Base-by-base conservation (phyloP, 2,329 filamentous ascomycete genomes). In the Annulohypoxylon truncatum region DNA sequence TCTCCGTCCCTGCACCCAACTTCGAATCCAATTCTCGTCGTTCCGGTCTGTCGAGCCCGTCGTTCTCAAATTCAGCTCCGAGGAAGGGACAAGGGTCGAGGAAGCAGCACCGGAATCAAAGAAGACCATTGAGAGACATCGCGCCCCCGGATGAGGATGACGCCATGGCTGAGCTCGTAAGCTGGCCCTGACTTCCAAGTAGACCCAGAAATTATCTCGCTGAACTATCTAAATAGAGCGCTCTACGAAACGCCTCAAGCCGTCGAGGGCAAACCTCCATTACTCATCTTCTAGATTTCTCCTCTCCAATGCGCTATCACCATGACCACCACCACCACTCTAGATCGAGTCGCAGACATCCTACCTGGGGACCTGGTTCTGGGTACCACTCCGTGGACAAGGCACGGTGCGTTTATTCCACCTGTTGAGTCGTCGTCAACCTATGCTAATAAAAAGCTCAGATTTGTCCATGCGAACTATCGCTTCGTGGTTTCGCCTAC, bases 181-280 rank as follows among this genome's bases (percentile, higher is more conserved):
- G 84, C 29, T 13, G 15, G 24, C 38, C n/a, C n/a, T 24, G 18
- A n/a, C 29, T 28, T 28, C 62, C 66, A 53, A 69, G n/a, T 18
- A 40, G 12, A 35, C 38, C 13, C 20, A 9, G 2, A 31, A 48
- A 40, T 12, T 10, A 47, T 10, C 42, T 31, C 15, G 8, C 61
- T 66, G 18, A 70, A 44, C 20, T 6, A 22, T 44, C 44, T 33
- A 42, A 20, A 63, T 42, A 78, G 67, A 81, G 85, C 69, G 85
- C 85, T 18, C 78, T 88, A 62, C 82, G 85, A 62, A 88, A 87
- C 70, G 79, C 85, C 10, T 84, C 83, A n/a, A 86, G 85, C 75
- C 90, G 96, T 64, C 93, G 96, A 74, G 96, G 96, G 57, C 95
- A 97, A 80, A 97, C 94, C 57, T 97, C 93, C 75, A 99, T 99